Evolutionary conservation across 1,139 yeast species (phyloP).

Genomic region (Scheffersomyces titani): DNA sequence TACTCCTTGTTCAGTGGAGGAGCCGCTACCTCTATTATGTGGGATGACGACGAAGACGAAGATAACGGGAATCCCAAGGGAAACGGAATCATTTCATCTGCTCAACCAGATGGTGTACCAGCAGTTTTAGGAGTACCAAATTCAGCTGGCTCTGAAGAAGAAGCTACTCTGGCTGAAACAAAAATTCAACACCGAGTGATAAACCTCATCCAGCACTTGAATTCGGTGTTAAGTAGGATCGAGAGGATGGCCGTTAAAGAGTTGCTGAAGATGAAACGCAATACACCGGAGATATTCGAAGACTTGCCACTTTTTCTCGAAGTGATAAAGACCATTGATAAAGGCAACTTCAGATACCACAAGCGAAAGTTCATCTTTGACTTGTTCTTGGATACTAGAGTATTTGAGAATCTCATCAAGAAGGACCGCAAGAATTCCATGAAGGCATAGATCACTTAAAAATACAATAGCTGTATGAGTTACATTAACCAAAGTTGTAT

Average conservation of each 20-base stretch:
- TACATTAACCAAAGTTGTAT: not conserved
- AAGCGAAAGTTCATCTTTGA: constrained; percentile 65
- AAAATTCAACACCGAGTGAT: constrained; percentile 20
- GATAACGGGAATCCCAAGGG: constrained; percentile 6
- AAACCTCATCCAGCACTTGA: constrained; percentile 55
- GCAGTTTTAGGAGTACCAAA: not conserved
- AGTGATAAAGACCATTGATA: constrained; percentile 63
- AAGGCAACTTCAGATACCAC: constrained; percentile 57
- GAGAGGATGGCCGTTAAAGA: constrained; percentile 68
- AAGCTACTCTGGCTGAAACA: not conserved
- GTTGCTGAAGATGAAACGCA: constrained; percentile 55
- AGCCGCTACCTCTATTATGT: constrained; percentile 7
- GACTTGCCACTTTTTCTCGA: constrained; percentile 58
- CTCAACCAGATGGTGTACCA: not conserved
- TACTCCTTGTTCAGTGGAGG: constrained; percentile 25
- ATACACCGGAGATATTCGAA: constrained; percentile 57
- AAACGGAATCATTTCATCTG: not conserved
- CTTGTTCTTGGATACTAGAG: constrained; percentile 54
- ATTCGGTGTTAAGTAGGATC: constrained; percentile 65
- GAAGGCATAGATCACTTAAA: not conserved
- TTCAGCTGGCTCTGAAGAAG: not conserved
- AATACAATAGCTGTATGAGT: not conserved
- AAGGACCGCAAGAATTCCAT: constrained; percentile 33
- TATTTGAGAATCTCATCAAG: constrained; percentile 56
- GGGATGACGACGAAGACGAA: constrained; percentile 1